Percentiles rank a stretch among this genome's conserved stretches.
Conservation (phyloP, 177 flowering plant species). For the Vitis hybrid region DNA sequence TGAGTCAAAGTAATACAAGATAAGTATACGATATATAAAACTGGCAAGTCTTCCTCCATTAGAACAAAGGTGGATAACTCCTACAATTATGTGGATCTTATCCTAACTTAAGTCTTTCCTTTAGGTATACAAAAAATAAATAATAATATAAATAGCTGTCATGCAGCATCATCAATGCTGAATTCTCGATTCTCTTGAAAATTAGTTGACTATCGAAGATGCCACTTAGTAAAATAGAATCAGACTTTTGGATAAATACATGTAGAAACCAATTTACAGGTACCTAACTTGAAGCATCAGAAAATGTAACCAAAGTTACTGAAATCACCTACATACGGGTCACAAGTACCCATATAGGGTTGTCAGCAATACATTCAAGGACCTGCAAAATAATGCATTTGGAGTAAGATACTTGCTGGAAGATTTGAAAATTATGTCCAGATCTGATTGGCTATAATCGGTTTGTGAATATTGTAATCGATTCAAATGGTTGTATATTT, state of each 20-base stretch:
- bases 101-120: background rate
- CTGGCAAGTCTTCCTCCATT: background rate
- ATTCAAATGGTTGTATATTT: no score
- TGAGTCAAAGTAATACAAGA: background rate
- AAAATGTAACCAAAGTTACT: background rate
- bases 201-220: background rate
- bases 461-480: no score
- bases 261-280: background rate
- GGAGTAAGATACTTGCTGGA: constrained; percentile 1
- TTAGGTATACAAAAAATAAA: background rate
- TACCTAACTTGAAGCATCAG: background rate
- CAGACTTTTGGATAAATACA: background rate
- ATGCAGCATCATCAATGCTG: background rate
- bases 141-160: background rate
- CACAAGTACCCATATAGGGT: constrained; percentile 84
- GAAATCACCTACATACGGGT: constrained; percentile 79
- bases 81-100: background rate
- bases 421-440: background rate
- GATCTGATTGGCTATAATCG: background rate
- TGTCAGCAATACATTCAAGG: constrained; percentile 71
- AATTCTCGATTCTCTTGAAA: background rate
- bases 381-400: constrained; percentile 38
- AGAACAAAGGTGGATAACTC: background rate
- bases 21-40: background rate
- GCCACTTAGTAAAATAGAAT: background rate